Evolutionary conservation across 2,329 filamentous ascomycete genomes (phyloP), one percentile per base, ranked within the genome.

Genomic region (Xylariomycetidae sp.): DNA sequence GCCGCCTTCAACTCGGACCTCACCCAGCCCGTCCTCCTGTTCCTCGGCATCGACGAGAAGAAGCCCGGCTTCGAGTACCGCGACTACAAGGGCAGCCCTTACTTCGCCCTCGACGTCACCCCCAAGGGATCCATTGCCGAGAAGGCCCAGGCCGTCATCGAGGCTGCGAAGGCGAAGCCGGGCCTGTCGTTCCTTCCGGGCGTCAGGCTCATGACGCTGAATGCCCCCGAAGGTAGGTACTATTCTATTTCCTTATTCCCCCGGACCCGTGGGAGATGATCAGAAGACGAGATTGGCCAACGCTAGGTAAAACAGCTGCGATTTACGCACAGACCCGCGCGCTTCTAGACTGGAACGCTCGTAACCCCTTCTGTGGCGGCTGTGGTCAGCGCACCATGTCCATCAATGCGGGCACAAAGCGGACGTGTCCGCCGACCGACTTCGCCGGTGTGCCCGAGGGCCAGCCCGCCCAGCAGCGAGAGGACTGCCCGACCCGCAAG

Each of bases 341-440:
- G 28, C 71, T 96, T 16, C 69, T 94, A 22, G 92, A 97, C 66
- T 98, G 92, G 92, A 97, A 98, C 64, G 72, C 72, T 16, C 84
- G 90, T 32, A 95, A 94, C 62, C 85, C 83, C 18, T 98, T 88
- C 70, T 98, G 92, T 60, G 88, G 81, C 19, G 82, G 83, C 36
- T 98, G 92, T 61, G 90, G 92, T 20, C 76, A 85, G 52, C 79
- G 75, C 16, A 97, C 88, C 1, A 67, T 96, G 40, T 84, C 82
- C 13, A 70, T 86, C 16, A 82, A 89, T 50, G 84, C 80, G 4
- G 86, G 86, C 30, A 88, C 84, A 56, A 94, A 94, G 64, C 78
- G 86, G 28, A 72, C 80, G 6, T 94, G 86, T 54, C 85, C 87
- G 6, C 75, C 84, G 0, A 78, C 74, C 2, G 86, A 92, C 56